Base-by-base conservation (phyloP, 2,329 filamentous ascomycete genomes). In the Fusarium buharicum region DNA sequence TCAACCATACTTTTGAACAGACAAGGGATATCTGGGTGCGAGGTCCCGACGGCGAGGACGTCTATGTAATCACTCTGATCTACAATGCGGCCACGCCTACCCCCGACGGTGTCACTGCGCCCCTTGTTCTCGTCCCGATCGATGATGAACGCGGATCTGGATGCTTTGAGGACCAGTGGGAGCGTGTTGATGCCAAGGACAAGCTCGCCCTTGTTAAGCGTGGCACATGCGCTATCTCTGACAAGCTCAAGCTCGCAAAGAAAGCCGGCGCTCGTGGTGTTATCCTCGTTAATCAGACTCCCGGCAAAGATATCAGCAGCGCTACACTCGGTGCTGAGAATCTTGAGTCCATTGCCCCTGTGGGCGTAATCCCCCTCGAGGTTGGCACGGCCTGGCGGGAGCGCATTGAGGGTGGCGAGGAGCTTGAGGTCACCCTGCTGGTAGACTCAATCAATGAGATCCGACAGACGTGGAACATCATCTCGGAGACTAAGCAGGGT, bases 231-330 rank as follows among this genome's bases (percentile, higher is more conserved):
- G 73, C 76, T 34, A 76, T 82, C 33, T 60, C 74, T 0, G 75
- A 78, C 34, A 82, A 82, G 68, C 72, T 81, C 28, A 77, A 75
- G 67, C 71, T 81, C 5, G 80, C 80, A 24, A 77, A 73, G 68
- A 70, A 74, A 9, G 71, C 76, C 10, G 79, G 79, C 37, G 80
- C 79, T 3, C 36, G 76, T 2, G 79, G 73, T 36, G 78, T 82
- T 1, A 73, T 90, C 27, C 79, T 90, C 45, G 89, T 87, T 72
- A 86, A 90, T 79, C 86, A 89, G 60, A 77, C 75, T 3, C 75
- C 80, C 0, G 85, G 84, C 1, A 62, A 69, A 10, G 48, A 59
- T n/a, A 71, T 77, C 4, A 72, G 80, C 2, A 74, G 77, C 20
- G 86, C 84, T 8, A 88, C 85, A 0, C 78, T 90, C 3, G 79